Percentiles rank a stretch among this genome's conserved stretches.
These are phyloP conservation scores for Pholiota conissans DNA, from an alignment of 768 basidiomycete genomes.

Conservation along the genomic window DNA sequence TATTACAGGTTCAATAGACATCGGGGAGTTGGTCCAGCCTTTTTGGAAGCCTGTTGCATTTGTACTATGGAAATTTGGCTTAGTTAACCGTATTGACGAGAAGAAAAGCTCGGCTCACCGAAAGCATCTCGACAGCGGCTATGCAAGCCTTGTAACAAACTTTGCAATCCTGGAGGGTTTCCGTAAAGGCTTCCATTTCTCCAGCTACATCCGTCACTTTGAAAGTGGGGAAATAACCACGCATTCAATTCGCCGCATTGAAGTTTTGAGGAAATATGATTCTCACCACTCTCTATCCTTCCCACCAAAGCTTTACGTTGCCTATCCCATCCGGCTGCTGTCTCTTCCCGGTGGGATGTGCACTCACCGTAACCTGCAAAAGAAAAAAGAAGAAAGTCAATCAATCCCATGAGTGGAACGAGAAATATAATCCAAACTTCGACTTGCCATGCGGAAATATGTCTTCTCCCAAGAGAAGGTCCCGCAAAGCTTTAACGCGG, in stretches of 20 bases:
- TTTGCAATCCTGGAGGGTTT: constrained; percentile 48
- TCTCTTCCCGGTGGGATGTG: constrained; percentile 45
- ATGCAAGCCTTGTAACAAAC: constrained; percentile 58
- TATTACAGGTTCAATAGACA: constrained; percentile 19
- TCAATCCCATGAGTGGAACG: constrained; percentile 1
- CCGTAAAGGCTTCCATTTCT: constrained; percentile 59
- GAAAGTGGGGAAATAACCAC: constrained; percentile 9
- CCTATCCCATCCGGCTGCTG: constrained; percentile 50
- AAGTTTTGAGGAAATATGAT: background rate
- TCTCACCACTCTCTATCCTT: constrained; percentile 55
- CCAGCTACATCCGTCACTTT: constrained; percentile 65
- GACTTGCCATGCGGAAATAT: constrained; percentile 66
- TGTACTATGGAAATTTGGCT: constrained; percentile 47
- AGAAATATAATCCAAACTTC: background rate
- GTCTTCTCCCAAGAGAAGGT: constrained; percentile 54
- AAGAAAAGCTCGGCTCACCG: constrained; percentile 36
- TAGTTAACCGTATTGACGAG: background rate
- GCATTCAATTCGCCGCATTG: background rate
- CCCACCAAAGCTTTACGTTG: constrained; percentile 43
- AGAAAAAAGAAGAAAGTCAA: constrained; percentile 3
- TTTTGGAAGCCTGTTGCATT: constrained; percentile 55
- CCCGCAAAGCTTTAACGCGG: constrained; percentile 52
- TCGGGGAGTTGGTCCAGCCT: constrained; percentile 48
- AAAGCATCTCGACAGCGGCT: constrained; percentile 70
- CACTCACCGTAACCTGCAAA: constrained; percentile 59